Conservation (phyloP, 179 eudicot species). For the Corrigiola litoralis region DNA sequence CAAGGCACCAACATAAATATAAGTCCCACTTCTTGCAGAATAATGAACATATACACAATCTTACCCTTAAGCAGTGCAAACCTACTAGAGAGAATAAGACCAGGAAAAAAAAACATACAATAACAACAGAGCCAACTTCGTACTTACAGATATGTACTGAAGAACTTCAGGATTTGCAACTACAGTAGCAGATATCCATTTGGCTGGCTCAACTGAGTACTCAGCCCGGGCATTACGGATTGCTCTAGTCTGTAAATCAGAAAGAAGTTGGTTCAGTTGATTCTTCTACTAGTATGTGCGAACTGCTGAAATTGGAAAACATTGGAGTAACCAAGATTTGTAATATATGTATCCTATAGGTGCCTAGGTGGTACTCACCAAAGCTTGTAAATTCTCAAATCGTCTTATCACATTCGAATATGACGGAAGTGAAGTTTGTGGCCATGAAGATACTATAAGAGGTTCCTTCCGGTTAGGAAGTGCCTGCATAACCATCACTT, state of each 20-base stretch:
- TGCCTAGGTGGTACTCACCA: too few species aligned
- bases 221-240: constrained; percentile 96
- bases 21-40: too few species aligned
- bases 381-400: constrained; percentile 88
- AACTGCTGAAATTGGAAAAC: too few species aligned
- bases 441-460: constrained; percentile 86
- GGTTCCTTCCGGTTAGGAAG: constrained; percentile 74
- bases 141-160: constrained; percentile 83
- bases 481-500: constrained; percentile 42
- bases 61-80: not conserved
- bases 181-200: constrained; percentile 81
- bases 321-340: too few species aligned
- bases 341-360: too few species aligned
- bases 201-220: constrained; percentile 91
- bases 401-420: constrained; percentile 50
- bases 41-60: too few species aligned
- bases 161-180: constrained; percentile 83
- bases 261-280: constrained; percentile 5
- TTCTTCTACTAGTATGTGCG: not conserved
- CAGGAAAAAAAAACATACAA: not conserved
- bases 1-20: too few species aligned
- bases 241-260: constrained; percentile 59
- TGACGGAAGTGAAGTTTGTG: constrained; percentile 72
- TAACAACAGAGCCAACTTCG: constrained; percentile 2
- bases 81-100: not conserved